Evolutionary conservation across 352 stramenopile species (phyloP).

Genomic region (Globisporangium uncinulatum): DNA sequence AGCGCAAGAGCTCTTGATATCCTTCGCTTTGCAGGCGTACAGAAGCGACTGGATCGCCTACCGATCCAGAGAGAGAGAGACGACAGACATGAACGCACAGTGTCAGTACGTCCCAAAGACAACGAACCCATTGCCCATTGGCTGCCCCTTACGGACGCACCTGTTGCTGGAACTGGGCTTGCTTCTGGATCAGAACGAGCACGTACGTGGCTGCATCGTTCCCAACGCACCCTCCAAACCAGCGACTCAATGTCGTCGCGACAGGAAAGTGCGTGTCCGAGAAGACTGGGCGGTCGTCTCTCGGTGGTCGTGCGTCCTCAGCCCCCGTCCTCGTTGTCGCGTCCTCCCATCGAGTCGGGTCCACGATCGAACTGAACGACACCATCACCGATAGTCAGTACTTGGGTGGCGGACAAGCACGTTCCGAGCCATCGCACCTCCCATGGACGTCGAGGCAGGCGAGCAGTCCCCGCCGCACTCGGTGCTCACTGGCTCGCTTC

Average conservation of each 20-base stretch:
- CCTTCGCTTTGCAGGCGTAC: slow-evolving; percentile 77
- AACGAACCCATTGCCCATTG: no score
- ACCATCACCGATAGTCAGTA: not conserved
- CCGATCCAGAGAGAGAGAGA: no score
- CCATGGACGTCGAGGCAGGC: slow-evolving; percentile 46
- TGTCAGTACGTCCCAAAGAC: no score
- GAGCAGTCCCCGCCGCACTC: slow-evolving; percentile 27
- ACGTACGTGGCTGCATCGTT: slow-evolving; percentile 43
- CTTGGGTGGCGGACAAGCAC: not conserved
- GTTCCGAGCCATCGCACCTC: no score
- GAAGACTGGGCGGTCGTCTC: slow-evolving; percentile 26
- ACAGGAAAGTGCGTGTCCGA: slow-evolving; percentile 58
- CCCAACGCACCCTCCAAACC: slow-evolving; percentile 43
- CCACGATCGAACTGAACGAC: slow-evolving; percentile 27
- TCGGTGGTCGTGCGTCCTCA: no score
- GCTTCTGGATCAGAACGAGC: slow-evolving; percentile 54
- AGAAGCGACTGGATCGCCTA: slow-evolving; percentile 74
- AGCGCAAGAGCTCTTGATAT: slow-evolving; percentile 37
- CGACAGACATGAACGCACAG: no score
- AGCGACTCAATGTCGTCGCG: slow-evolving; percentile 28
- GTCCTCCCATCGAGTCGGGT: slow-evolving; percentile 20
- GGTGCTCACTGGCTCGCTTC: slow-evolving; percentile 13
- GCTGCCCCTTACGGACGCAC: no score
- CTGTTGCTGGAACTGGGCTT: slow-evolving; percentile 56
- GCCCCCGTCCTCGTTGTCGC: no score